These are phyloP conservation scores for Hypoxylon sp. DNA, from an alignment of 2,329 filamentous ascomycete species.

Conservation along the genomic window DNA sequence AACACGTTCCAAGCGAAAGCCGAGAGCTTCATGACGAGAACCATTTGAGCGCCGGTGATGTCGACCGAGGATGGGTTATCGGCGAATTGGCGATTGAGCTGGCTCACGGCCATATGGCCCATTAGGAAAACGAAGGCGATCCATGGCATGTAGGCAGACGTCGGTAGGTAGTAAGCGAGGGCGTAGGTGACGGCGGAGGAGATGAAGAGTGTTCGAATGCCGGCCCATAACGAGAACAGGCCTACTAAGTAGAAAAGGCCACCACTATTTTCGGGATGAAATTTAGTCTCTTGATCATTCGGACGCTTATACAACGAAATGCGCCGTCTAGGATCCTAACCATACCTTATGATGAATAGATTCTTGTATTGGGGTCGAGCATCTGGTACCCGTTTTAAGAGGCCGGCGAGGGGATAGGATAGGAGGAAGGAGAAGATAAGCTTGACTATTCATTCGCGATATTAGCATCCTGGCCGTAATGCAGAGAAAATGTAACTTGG, in stretches of 20 bases:
- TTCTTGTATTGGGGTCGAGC: conserved; percentile 88
- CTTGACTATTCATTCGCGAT: conserved; percentile 76
- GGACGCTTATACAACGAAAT: background rate
- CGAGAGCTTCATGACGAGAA: conserved; percentile 96
- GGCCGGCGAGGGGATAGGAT: conserved; percentile 90
- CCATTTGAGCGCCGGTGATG: conserved; percentile 97
- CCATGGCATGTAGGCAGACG: conserved; percentile 96
- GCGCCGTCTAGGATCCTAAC: conserved; percentile 1
- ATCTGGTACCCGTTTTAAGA: conserved; percentile 93
- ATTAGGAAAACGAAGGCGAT: conserved; percentile 93
- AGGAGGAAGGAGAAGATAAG: conserved; percentile 91
- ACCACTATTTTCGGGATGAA: conserved; percentile 37
- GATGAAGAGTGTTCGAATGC: conserved; percentile 83
- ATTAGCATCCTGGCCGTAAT: conserved; percentile 29
- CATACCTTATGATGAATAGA: conserved; percentile 83
- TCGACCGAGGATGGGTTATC: conserved; percentile 79
- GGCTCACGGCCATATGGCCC: conserved; percentile 93
- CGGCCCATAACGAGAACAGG: conserved; percentile 92
- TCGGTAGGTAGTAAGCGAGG: conserved; percentile 84
- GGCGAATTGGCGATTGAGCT: conserved; percentile 83
- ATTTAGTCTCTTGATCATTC: conserved; percentile 32
- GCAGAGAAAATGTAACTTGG: background rate
- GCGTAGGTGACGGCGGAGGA: conserved; percentile 84
- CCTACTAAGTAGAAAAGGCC: conserved; percentile 90
- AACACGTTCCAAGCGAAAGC: conserved; percentile 99